Conservation (phyloP, 306 rosid species). For the Inga oerstediana region DNA sequence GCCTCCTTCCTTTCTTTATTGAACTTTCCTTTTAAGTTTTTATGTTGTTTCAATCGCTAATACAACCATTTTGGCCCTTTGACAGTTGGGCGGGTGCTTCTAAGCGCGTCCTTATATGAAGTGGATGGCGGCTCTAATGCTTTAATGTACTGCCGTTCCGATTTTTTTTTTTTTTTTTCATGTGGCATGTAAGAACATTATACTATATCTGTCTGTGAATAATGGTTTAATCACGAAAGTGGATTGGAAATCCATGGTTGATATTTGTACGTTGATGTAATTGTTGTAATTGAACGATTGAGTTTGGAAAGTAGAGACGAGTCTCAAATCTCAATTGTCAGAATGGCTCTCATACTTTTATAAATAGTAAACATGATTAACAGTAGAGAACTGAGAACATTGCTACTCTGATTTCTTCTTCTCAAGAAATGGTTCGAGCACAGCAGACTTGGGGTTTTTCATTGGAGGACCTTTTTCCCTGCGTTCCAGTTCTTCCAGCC, state of each 20-base stretch:
- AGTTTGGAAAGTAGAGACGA: constrained; percentile 8
- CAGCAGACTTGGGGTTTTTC: constrained; percentile 76
- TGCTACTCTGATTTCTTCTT: constrained; percentile 47
- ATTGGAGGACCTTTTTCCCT: constrained; percentile 95
- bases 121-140: constrained; percentile 28
- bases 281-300: background rate
- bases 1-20: background rate
- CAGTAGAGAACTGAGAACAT: constrained; percentile 13
- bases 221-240: constrained; percentile 15
- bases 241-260: constrained; percentile 30
- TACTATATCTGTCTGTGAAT: constrained; percentile 23
- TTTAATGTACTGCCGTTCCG: constrained; percentile 26
- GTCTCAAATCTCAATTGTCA: constrained; percentile 11
- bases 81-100: constrained; percentile 84
- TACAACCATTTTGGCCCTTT: constrained; percentile 30
- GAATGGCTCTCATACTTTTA: constrained; percentile 20
- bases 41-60: background rate
- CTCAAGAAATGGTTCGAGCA: constrained; percentile 71
- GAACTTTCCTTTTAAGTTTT: background rate
- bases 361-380: constrained; percentile 34
- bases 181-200: constrained; percentile 20
- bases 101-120: constrained; percentile 39
- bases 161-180: background rate
- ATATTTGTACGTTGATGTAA: background rate
- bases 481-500: constrained; percentile 81